phyloP scores from a whole-genome alignment of 208 protist species.

The Acanthamoeba culbertsoni region DNA sequence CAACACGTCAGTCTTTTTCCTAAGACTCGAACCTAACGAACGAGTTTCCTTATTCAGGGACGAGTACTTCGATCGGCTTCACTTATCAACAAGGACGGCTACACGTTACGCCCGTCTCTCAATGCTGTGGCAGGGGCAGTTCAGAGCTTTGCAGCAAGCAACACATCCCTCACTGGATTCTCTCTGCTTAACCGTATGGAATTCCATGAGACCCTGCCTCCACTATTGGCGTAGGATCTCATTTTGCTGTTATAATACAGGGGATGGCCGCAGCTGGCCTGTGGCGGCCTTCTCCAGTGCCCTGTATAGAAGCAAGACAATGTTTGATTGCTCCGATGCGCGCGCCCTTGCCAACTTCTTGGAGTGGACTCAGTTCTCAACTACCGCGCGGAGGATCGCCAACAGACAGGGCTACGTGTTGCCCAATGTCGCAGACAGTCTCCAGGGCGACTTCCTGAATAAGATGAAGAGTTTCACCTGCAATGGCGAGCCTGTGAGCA shows the following conservation, averaged over 20 bases:
- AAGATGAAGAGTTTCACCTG: not conserved
- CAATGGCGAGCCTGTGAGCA: not conserved
- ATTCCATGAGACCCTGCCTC: not conserved
- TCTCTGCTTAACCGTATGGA: not conserved
- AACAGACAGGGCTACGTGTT: conserved; percentile 35
- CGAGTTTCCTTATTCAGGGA: not conserved
- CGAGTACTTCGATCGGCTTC: not conserved
- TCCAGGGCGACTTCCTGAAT: not conserved
- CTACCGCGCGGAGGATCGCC: not conserved
- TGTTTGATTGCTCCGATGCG: not conserved
- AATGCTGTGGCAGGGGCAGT: not conserved
- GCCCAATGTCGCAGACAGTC: not conserved
- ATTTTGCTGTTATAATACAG: not conserved
- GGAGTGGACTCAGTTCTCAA: not conserved
- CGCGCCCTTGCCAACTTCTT: not conserved
- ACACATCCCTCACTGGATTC: not conserved
- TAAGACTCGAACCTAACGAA: too few species aligned
- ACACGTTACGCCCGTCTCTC: not conserved
- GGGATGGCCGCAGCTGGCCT: not conserved
- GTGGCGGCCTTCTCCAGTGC: not conserved
- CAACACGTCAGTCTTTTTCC: too few species aligned
- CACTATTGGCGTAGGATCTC: not conserved
- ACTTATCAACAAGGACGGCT: not conserved
- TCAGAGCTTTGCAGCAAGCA: not conserved
- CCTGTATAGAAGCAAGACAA: not conserved